Base-by-base conservation (phyloP, 2,329 filamentous ascomycete species). In the Bertia moriformis region DNA sequence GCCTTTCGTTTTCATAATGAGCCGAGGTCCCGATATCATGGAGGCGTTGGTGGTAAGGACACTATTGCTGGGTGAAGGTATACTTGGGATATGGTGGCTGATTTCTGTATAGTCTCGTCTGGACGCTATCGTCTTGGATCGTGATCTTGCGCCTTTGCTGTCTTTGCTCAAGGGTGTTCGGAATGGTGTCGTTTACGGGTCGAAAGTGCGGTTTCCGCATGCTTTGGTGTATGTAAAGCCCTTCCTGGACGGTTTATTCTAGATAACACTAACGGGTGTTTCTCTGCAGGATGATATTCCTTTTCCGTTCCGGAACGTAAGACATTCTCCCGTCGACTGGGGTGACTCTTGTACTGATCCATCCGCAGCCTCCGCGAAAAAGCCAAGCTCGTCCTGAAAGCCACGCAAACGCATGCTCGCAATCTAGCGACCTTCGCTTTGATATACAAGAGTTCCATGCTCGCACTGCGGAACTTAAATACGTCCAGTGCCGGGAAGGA, bases 161-260 rank as follows among this genome's bases (percentile, higher is more conserved):
- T 65, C 70, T 32, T 65, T 80, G 45, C 53, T 78, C 48, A 80
- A 80, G 62, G 71, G 68, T 46, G 66, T 77, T 43, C 71, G 75
- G 49, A 80, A 79, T 71, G 75, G 75, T 51, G 64, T 73, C 41
- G 72, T 80, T 32, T 80, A 80, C 53, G 75, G 75, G 38, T 66
- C 71, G 42, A 80, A 79, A 66, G 71, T 80, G 51, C 74, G 75
- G 43, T 79, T 80, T 57, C 75, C 75, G 41, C 75, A 80, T 57
- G 75, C 75, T 38, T 58, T 80, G 43, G 75, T 80, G 69, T 73
- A 65, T 45, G 66, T 44, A 20, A 10, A 14, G 20, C 24, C 22
- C 15, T 19, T 14, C 19, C 13, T 4, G 13, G 14, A 33, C 18
- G 32, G 4, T 7, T 27, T 40, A n/a, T 13, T 24, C 18, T 32